Evolutionary conservation across 306 rosid species (phyloP), one percentile per base, ranked within the genome.

Genomic region (Cicer judaicum): DNA sequence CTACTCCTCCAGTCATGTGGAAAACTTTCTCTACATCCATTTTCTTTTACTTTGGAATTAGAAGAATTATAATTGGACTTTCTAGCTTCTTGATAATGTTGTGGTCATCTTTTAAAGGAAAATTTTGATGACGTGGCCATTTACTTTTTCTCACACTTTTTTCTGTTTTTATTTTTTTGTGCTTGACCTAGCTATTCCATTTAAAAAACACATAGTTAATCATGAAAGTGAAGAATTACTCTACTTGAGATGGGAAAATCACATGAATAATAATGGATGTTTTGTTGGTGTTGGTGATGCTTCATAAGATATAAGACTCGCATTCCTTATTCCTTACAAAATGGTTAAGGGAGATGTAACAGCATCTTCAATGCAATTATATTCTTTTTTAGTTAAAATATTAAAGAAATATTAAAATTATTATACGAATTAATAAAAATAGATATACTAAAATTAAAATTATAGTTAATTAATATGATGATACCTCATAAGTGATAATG

Each of bases 1-100:
- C 96, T 83, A 72, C 81, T 46, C 98, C 98, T 80, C 92, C 98
- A 55, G 67, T 87, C 98, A 91, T 93, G 78, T 87, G 93, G 82
- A 93, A 93, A 52, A 85, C 84, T 42, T 88, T 91, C 89, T 87
- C 88, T 19, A 84, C 87, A 88, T 91, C 90, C 98, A 93, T 88
- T 66, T 78, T 82, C 19, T 61, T 39, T 24, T 24, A 24, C 34
- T n/a, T 24, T 24, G 3, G 34, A 24, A 24, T 24, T 24, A 24
- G 34, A 24, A 24, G 34, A 12, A 36, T 74, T 61, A 10, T 57
- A 41, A 50, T 46, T 38, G 50, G 55, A 36, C 70, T 69, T 75
- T 76, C 80, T 74, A 64, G 69, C 80, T 71, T 73, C 75, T 50
- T 74, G 44, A 77, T 78, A 84, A 79, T 67, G 81, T 38, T 38